Base-by-base conservation (phyloP, 441 rosid genomes). In the Populus hybrid region DNA sequence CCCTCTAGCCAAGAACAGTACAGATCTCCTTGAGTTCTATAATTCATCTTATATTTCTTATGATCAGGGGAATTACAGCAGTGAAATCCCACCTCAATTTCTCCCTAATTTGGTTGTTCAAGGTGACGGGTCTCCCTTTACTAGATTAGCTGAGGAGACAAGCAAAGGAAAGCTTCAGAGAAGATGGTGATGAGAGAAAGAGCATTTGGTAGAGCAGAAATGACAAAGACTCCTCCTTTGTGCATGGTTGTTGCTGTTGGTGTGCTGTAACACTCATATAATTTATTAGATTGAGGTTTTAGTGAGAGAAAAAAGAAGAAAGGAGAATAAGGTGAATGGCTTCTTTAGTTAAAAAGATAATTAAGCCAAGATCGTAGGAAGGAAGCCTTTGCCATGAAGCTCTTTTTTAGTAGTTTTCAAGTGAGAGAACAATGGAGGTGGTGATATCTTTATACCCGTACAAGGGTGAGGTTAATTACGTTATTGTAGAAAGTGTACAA, bases 31-130 rank as follows among this genome's bases (percentile, higher is more conserved):
- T 46, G 83, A 82, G 9, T 82, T 78, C 72, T 80, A 83, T 40
- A 35, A 67, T 63, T 67, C 82, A 38, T 50, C 80, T 32, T 80
- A 67, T 50, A 66, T 78, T 7, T 66, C 86, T 11, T 90, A 71
- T 80, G 90, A 86, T 74, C 82, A 64, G 6, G 78, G 84, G 69
- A 79, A 78, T 78, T 79, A 80, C 76, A 75, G 82, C 35, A 75
- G 86, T 65, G 91, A 83, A 72, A 84, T 79, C 78, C 77, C 84
- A 71, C 79, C 86, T 69, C 88, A 83, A 81, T 76, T 88, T 70
- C 88, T 90, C 59, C 89, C 90, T 8, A 89, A 86, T 83, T 83
- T 88, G 86, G 89, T 82, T 11, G 83, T 83, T 79, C 89, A 87
- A 76, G 91, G 88, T 50, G 89, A 87, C 72, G 89, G 84, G 69